Evolutionary conservation across 176 grass and related monocot species (phyloP), one percentile per base, ranked within the genome.

Genomic region (Carex pumila): DNA sequence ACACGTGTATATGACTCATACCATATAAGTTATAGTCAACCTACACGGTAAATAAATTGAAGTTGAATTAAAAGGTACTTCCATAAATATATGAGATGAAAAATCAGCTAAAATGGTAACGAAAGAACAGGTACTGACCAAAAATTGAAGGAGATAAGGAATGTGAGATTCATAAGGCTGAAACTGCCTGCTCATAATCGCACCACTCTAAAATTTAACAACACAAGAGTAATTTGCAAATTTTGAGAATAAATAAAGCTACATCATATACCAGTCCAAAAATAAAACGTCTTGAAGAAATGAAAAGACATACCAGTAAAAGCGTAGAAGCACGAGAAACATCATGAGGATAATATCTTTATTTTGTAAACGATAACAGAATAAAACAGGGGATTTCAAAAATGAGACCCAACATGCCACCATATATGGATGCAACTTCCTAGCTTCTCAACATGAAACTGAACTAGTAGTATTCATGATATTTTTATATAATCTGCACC

Each of bases 21-120:
- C 95, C 95, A 93, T 91, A 94, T 81, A 98, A 94, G 89, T 98
- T 98, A 79, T 91, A 93, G 84, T 98, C 95, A 39, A 98, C 80
- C 95, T 98, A 84, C 77, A 89, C 81, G 55, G 81, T 61, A 83
- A 86, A 76, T 76, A 76, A 54, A 31, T 30, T 30, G 49, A 76
- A 86, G 86, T 67, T 41, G 87, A 78, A 64, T 86, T 59, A 73
- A 59, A 58, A 55, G 72, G 49, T 25, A 58, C 5, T 56, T 39
- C 21, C 7, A 4, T 43, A 54, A 5, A 30, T 76, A 22, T 31
- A 54, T 55, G 21, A 32, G 22, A 76, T 32, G 11, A 76, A 76
- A 62, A 55, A 76, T 75, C 70, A 50, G 45, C 43, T 74, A 52
- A 39, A 78, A 72, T 11, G 22, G 52, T 49, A 43, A 85, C n/a